Conservation (phyloP, 2,329 filamentous ascomycete genomes). For the Fusarium brachygibbosum region DNA sequence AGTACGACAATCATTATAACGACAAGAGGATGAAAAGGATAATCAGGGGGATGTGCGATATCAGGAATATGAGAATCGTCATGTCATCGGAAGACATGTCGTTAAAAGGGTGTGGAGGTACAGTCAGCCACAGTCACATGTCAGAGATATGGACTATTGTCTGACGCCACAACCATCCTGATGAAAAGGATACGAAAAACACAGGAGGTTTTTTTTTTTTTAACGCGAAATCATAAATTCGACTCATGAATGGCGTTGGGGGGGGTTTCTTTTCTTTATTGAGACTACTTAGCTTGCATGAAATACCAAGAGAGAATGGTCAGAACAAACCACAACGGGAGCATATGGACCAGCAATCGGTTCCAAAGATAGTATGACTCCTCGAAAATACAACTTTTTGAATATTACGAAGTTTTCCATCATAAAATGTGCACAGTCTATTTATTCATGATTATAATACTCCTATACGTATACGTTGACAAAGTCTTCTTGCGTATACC, state of each 20-base stretch:
- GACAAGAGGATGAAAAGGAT: conserved; percentile 39
- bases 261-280: conserved; percentile 42
- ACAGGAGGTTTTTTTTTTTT: conserved; percentile 28
- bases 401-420: conserved; percentile 10
- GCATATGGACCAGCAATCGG: conserved; percentile 3
- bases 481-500: too few relatives aligned
- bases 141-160: conserved; percentile 17
- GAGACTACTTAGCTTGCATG: conserved; percentile 33
- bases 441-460: not conserved
- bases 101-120: conserved; percentile 29
- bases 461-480: too few relatives aligned
- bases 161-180: conserved; percentile 20
- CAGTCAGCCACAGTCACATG: conserved; percentile 42
- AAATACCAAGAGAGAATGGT: conserved; percentile 39
- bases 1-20: conserved; percentile 11
- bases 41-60: conserved; percentile 37
- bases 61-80: conserved; percentile 14
- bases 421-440: not conserved
- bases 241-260: conserved; percentile 49
- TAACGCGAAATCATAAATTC: conserved; percentile 43
- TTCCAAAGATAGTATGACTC: conserved; percentile 11
- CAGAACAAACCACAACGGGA: conserved; percentile 18
- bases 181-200: conserved; percentile 18
- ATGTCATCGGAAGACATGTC: conserved; percentile 33
- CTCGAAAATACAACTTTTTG: conserved; percentile 35